phyloP scores from a whole-genome alignment of 306 rosid species.

The Arachis stenosperma region DNA sequence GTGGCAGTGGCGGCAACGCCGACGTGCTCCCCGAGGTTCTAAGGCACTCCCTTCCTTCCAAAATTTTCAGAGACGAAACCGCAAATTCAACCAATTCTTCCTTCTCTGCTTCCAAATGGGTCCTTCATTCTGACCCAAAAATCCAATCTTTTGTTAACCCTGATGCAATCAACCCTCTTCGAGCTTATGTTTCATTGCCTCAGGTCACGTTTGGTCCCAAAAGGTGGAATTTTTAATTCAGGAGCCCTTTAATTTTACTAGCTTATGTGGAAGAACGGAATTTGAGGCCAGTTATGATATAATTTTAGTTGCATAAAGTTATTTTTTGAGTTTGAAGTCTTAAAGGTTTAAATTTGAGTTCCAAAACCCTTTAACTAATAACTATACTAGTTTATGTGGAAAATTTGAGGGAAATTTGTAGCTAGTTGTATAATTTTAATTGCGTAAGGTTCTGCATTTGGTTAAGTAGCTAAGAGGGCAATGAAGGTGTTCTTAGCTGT shows the following conservation, averaged over 20 bases:
- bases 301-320: slow-evolving; percentile 11
- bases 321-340: background rate
- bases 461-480: background rate
- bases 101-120: slow-evolving; percentile 82
- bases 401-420: too few species aligned
- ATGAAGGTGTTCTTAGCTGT: background rate
- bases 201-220: slow-evolving; percentile 90
- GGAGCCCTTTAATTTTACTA: background rate
- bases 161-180: slow-evolving; percentile 74
- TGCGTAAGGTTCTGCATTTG: background rate
- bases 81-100: slow-evolving; percentile 40
- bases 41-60: slow-evolving; percentile 78
- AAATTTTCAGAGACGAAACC: slow-evolving; percentile 49
- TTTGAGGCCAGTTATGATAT: background rate
- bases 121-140: slow-evolving; percentile 54
- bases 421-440: background rate
- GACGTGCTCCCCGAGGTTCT: slow-evolving; percentile 89
- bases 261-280: background rate
- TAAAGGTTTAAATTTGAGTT: background rate
- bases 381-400: too few species aligned
- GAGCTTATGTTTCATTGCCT: slow-evolving; percentile 74
- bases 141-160: slow-evolving; percentile 42
- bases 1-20: slow-evolving; percentile 27
- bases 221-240: slow-evolving; percentile 51
- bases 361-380: too few species aligned